Base-by-base conservation (phyloP, 129 eudicot genomes). In the Chrysanthemum lavandulifolium region DNA sequence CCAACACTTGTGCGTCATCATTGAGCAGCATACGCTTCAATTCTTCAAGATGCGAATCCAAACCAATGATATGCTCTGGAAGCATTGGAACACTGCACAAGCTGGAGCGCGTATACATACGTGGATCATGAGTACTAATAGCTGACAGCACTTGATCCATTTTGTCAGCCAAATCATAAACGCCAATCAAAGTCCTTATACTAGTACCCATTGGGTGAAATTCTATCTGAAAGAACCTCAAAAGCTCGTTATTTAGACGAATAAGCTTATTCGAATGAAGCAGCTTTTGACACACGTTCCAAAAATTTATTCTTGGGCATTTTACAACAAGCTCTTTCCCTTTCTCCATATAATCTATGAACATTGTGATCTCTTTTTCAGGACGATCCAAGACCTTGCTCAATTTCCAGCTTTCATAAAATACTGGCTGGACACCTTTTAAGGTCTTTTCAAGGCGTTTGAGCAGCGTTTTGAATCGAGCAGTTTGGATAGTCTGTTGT, bases 371-470 rank as follows among this genome's bases (percentile, higher is more conserved):
- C 45, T 40, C 45, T 40, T 40, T 40, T 6, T 40, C 45, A 5
- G 45, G 73, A 15, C 77, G 73, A 29, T 69, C 36, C 27, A 77
- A 62, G 2, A 36, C 47, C 2, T 18, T 23, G 33, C 63, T 57
- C 11, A 71, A 43, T 11, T 43, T 51, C 57, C 52, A 60, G 27
- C 58, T 69, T 25, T 62, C 76, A 8, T 36, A 58, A 48, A 70
- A 61, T 4, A 69, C 23, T 0, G 56, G 81, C 59, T 62, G 52
- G 53, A 78, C 53, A 5, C 43, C 29, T 15, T 18, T 15, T 13
- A 70, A 15, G 60, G 81, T 78, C 21, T 13, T 53, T 62, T 78
- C 57, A 50, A 78, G 76, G 72, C 81, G 59, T 21, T 52, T 54
- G 8, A 78, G 66, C 0, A 2, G 58, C 25, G 65, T 48, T 36